Percentiles rank a stretch among this genome's conserved stretches.
Evolutionary conservation across 1,284 basidiomycete species (phyloP).

Genomic region (Cutaneotrichosporon sp.): DNA sequence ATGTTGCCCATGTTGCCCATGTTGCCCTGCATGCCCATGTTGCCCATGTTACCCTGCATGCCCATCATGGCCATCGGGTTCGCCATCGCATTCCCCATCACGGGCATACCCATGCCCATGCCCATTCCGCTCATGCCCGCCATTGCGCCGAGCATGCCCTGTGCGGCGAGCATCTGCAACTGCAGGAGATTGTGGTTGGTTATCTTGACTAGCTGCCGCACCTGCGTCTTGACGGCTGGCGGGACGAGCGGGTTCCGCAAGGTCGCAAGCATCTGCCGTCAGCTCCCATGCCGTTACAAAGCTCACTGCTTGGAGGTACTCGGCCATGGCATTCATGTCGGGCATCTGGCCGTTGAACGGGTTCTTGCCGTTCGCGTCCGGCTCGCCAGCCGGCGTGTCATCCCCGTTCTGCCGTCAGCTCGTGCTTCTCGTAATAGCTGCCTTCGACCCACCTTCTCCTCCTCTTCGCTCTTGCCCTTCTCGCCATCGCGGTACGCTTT

Average conservation of each 20-base stretch:
- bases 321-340: conserved; percentile 26
- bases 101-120: conserved; percentile 9
- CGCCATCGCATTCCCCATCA: conserved; percentile 7
- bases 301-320: conserved; percentile 21
- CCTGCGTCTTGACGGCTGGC: conserved; percentile 23
- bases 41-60: conserved; percentile 12
- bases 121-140: conserved; percentile 24
- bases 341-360: conserved; percentile 22
- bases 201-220: conserved; percentile 38
- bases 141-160: conserved; percentile 22
- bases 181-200: conserved; percentile 44
- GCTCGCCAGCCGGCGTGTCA: background rate
- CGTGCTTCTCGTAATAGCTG: background rate
- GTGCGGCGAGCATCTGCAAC: conserved; percentile 45
- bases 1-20: conserved; percentile 17
- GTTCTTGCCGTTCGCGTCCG: conserved; percentile 19
- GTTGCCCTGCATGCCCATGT: conserved; percentile 6
- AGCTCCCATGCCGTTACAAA: background rate
- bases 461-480: conserved; percentile 72
- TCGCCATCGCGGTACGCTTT: conserved; percentile 76
- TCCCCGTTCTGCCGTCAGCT: conserved; percentile 10
- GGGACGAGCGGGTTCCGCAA: conserved; percentile 38
- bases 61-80: conserved; percentile 14
- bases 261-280: conserved; percentile 38
- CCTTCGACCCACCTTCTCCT: background rate